Conservation (phyloP, 768 basidiomycete species). For the Coprinellus aureogranulatus region DNA sequence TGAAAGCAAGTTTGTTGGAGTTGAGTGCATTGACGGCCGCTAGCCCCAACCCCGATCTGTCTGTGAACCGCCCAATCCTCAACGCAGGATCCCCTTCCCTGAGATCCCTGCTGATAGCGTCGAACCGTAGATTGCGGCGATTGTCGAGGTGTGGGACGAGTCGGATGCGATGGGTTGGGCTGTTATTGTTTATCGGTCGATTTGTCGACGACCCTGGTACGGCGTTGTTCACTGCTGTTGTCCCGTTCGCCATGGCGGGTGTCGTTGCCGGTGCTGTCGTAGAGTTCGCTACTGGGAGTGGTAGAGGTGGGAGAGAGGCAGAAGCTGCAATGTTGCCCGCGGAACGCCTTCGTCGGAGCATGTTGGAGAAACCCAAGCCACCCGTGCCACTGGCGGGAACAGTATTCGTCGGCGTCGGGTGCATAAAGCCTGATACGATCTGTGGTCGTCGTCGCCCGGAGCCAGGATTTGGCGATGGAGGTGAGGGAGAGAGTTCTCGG, state of each 20-base stretch:
- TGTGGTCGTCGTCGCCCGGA: constrained; percentile 27
- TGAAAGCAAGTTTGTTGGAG: constrained; percentile 89
- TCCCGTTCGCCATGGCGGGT: neutral
- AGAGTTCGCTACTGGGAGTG: constrained; percentile 19
- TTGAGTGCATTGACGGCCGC: constrained; percentile 65
- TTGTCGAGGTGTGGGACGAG: constrained; percentile 95
- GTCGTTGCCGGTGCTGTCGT: constrained; percentile 22
- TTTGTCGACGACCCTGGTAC: constrained; percentile 9
- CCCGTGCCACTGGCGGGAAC: constrained; percentile 15
- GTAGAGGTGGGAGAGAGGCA: constrained; percentile 19
- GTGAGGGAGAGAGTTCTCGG: constrained; percentile 45
- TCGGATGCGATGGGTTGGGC: constrained; percentile 66
- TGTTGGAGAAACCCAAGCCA: constrained; percentile 53
- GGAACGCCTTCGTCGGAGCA: constrained; percentile 67
- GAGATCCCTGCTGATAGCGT: constrained; percentile 87
- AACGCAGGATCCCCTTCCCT: constrained; percentile 64
- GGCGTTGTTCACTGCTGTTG: constrained; percentile 2
- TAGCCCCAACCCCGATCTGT: constrained; percentile 67
- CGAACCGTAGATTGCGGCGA: constrained; percentile 84
- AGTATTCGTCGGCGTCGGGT: constrained; percentile 24
- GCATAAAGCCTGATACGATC: constrained; percentile 27
- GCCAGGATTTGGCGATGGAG: constrained; percentile 33
- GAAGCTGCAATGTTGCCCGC: constrained; percentile 48
- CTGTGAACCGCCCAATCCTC: constrained; percentile 93
- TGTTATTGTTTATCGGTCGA: constrained; percentile 11